Evolutionary conservation across 176 grass and related monocot species (phyloP), one percentile per base, ranked within the genome.

Genomic region (Eleusine indica): DNA sequence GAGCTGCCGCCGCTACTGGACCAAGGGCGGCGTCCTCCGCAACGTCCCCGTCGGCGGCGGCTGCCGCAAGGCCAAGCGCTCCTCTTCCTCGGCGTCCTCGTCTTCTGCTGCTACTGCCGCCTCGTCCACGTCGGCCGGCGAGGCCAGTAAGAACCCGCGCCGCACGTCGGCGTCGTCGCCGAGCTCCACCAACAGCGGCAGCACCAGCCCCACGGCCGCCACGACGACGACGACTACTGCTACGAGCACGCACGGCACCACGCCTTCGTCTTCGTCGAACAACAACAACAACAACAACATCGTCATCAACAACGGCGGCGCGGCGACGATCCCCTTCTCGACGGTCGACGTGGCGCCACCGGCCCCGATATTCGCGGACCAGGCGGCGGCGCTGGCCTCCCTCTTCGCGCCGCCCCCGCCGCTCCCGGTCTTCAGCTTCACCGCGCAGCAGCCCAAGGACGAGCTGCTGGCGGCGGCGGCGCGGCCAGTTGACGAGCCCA

Each of bases 1-100:
- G 90, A 90, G 77, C 78, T 97, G 94, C 85, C 94, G 94, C 77
- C 94, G 94, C 60, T 97, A 97, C 91, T 97, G 94, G 94, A 97
- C 94, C 68, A 93, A 94, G 70, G 94, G 94, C 70, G 94, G 94
- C 77, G 74, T 91, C 41, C 83, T 97, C 32, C 94, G 94, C 86
- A 97, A 97, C 90, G 88, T 97, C 53, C 94, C 94, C 22, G 90
- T 97, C 8, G 94, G 94, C 35, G 94, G 92, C 1, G 94, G 94
- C 62, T 89, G 87, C 53, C 92, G 92, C 72, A 94, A 94, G 83
- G 76, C 90, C 81, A 94, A 94, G 84, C 85, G 61, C 62, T 70
- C 56, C 19, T 87, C 63, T 3, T 37, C 90, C 0, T 78, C 83
- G 6, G 47, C 78, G 5, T 18, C 81, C 14, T 29, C 79, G 6